A percentile compares a stretch with the other conserved stretches of the same genome.
Evolutionary conservation across 2,329 filamentous ascomycete genomes (phyloP).

Genomic region (Fusarium xylarioides): DNA sequence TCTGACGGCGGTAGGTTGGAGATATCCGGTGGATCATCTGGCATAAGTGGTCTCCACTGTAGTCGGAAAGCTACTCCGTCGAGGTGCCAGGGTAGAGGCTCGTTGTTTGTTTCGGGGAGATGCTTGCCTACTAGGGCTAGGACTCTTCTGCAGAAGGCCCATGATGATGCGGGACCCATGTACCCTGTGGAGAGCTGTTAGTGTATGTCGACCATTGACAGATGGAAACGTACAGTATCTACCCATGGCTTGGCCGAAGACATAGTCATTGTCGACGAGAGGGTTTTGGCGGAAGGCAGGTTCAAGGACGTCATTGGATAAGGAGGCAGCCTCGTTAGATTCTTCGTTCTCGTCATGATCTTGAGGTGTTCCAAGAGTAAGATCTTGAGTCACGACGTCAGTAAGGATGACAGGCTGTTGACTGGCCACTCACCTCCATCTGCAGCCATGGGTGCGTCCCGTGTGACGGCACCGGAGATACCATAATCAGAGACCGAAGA

Average conservation of each 20-base stretch:
- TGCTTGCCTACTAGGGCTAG: conserved; percentile 38
- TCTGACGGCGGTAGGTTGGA: conserved; percentile 35
- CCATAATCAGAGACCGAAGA: conserved; percentile 35
- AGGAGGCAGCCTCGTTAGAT: background rate
- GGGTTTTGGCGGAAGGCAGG: conserved; percentile 39
- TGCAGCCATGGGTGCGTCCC: background rate
- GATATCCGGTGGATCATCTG: conserved; percentile 34
- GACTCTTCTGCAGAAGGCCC: conserved; percentile 40
- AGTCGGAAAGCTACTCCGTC: conserved; percentile 40
- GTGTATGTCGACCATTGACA: background rate
- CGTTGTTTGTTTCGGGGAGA: conserved; percentile 35
- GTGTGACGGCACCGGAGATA: background rate
- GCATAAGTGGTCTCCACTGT: conserved; percentile 30
- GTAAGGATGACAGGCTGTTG: rapidly evolving
- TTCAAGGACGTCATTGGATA: conserved; percentile 27
- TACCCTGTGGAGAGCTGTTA: conserved; percentile 24
- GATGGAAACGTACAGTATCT: conserved; percentile 18
- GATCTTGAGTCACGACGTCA: background rate
- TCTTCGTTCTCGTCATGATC: background rate
- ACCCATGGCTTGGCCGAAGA: conserved; percentile 35
- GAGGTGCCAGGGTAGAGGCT: conserved; percentile 40
- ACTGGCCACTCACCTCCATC: conserved; percentile 3
- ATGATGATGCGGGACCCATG: conserved; percentile 41
- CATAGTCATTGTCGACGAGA: conserved; percentile 39
- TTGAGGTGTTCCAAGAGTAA: conserved; percentile 18